These are phyloP conservation scores for Dipteronia sinensis DNA, from an alignment of 345 rosid genomes.

Conservation along the genomic window DNA sequence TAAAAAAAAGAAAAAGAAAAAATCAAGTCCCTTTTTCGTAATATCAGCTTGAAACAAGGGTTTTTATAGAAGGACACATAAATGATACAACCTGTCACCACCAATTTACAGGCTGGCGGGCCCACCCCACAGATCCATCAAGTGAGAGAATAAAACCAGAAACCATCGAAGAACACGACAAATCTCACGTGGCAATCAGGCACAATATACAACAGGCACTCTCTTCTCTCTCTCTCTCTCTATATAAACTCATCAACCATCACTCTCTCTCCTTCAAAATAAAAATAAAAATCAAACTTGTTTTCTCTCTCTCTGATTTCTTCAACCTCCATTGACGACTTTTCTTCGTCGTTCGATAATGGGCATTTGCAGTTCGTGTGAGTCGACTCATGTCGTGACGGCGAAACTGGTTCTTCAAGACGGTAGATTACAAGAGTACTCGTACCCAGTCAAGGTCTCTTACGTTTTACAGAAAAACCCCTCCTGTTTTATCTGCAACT, in stretches of 20 bases:
- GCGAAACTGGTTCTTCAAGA: slow-evolving; percentile 83
- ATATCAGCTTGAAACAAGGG: slow-evolving; percentile 32
- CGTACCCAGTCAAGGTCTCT: slow-evolving; percentile 78
- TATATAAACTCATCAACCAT: slow-evolving; percentile 21
- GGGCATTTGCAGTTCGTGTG: slow-evolving; percentile 92
- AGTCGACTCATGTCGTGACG: slow-evolving; percentile 65
- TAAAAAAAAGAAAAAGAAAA: too few relatives aligned
- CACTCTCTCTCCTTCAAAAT: slow-evolving; percentile 14
- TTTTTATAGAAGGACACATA: slow-evolving; percentile 5
- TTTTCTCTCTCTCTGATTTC: background rate
- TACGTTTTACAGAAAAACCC: slow-evolving; percentile 60
- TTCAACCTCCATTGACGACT: too few relatives aligned
- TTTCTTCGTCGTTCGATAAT: slow-evolving; percentile 20
- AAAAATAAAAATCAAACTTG: background rate
- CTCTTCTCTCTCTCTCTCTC: background rate
- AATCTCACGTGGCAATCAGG: slow-evolving; percentile 44
- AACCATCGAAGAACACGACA: slow-evolving; percentile 31
- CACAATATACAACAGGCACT: slow-evolving; percentile 17
- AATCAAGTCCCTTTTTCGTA: slow-evolving; percentile 35
- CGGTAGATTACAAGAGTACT: slow-evolving; percentile 75
- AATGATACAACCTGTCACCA: slow-evolving; percentile 52
- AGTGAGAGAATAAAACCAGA: background rate
- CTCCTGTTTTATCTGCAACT: slow-evolving; percentile 75
- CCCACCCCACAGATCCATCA: slow-evolving; percentile 26
- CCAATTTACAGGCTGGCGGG: slow-evolving; percentile 65